Percentiles rank a stretch among this genome's conserved stretches.
Evolutionary conservation across 805 yeast species (phyloP).

Genomic region (Metschnikowia koreensis): DNA sequence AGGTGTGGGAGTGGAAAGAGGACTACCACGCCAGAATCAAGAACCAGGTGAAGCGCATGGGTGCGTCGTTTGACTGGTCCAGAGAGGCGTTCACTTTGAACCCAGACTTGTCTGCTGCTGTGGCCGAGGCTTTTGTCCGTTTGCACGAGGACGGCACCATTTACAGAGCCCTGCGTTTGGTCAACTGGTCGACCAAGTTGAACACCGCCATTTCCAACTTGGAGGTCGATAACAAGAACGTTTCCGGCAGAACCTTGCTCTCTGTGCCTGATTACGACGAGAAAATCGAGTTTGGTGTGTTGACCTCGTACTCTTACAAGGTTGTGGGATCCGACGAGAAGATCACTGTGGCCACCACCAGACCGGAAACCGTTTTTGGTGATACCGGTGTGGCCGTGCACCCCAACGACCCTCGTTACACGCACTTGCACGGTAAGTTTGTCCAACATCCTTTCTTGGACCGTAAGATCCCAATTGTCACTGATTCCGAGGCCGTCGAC

Average conservation of each 20-base stretch:
- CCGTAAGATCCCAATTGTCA: conserved; percentile 80
- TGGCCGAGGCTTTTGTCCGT: conserved; percentile 85
- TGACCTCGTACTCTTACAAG: conserved; percentile 92
- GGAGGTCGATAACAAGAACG: conserved; percentile 91
- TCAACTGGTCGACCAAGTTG: conserved; percentile 94
- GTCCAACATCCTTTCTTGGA: conserved; percentile 88
- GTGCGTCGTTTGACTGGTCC: conserved; percentile 96
- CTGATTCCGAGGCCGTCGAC: conserved; percentile 92
- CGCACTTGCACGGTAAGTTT: conserved; percentile 90
- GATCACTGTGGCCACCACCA: conserved; percentile 91
- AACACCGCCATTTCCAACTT: conserved; percentile 95
- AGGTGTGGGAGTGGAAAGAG: conserved; percentile 99
- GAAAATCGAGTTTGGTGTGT: conserved; percentile 91
- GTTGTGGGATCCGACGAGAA: conserved; percentile 84
- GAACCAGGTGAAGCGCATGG: conserved; percentile 78
- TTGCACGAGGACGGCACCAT: conserved; percentile 93
- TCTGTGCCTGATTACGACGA: conserved; percentile 88
- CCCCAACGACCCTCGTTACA: conserved; percentile 91
- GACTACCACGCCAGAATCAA: conserved; percentile 86
- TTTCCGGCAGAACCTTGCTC: conserved; percentile 76
- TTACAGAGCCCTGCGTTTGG: conserved; percentile 88
- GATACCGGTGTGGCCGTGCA: conserved; percentile 98
- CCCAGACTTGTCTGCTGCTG: conserved; percentile 75
- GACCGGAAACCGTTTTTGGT: conserved; percentile 98
- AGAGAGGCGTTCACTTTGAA: conserved; percentile 92